Percentiles rank a stretch among this genome's conserved stretches.
Evolutionary conservation across 2,329 filamentous ascomycete species (phyloP).

Genomic region (Fusarium luffae): DNA sequence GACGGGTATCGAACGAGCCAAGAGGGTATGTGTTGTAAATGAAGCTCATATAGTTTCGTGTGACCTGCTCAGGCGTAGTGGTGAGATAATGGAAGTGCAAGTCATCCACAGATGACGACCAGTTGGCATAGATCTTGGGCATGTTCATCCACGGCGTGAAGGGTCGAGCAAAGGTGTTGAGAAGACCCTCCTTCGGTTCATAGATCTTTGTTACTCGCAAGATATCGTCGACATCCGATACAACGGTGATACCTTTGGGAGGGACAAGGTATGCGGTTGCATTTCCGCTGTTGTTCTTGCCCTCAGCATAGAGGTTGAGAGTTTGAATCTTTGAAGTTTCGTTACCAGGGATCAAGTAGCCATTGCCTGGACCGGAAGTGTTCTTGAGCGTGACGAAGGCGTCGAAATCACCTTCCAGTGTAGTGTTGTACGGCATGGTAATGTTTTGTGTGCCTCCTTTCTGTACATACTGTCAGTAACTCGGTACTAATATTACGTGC

Average conservation of each 20-base stretch:
- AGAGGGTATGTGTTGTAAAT: constrained; percentile 83
- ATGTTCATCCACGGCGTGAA: constrained; percentile 82
- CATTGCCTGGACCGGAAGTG: constrained; percentile 60
- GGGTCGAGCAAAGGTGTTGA: constrained; percentile 79
- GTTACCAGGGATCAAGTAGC: constrained; percentile 70
- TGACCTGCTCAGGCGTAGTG: constrained; percentile 81
- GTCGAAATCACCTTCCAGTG: constrained; percentile 76
- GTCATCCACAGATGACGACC: constrained; percentile 72
- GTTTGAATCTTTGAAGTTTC: constrained; percentile 72
- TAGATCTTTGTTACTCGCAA: constrained; percentile 86
- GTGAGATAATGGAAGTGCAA: constrained; percentile 86
- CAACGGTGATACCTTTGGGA: constrained; percentile 73
- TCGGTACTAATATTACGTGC: not conserved
- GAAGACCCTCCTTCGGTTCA: constrained; percentile 75
- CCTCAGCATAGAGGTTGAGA: constrained; percentile 74
- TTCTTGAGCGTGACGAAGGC: constrained; percentile 73
- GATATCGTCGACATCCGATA: constrained; percentile 85
- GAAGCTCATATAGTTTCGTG: constrained; percentile 82
- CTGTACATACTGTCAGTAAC: constrained; percentile 30
- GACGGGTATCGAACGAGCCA: constrained; percentile 81
- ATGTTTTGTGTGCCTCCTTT: constrained; percentile 71
- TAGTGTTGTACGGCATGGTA: constrained; percentile 73
- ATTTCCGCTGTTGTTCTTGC: constrained; percentile 72
- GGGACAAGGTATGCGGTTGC: constrained; percentile 82
- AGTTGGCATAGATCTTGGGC: constrained; percentile 82